Conservation (phyloP, 2,329 filamentous ascomycete species). For the Aureobasidium uvarum region DNA sequence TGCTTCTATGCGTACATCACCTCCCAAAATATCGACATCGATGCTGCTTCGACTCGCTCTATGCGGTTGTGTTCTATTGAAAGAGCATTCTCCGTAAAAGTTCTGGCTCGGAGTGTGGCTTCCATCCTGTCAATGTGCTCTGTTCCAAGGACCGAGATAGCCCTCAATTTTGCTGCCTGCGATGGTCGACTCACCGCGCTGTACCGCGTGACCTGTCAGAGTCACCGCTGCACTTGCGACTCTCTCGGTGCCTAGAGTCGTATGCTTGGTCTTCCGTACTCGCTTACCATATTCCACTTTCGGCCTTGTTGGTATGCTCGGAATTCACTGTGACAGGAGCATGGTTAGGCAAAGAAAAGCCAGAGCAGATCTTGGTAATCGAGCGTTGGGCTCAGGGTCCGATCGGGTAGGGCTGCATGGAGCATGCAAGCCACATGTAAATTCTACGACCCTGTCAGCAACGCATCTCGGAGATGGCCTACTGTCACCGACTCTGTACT, state of each 20-base stretch:
- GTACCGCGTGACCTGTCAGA: conserved; percentile 13
- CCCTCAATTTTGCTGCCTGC: conserved; percentile 3
- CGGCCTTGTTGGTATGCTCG: neutral
- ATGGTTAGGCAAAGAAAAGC: conserved; percentile 12
- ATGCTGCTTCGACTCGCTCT: neutral
- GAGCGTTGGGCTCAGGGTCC: conserved; percentile 14
- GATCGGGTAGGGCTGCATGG: conserved; percentile 21
- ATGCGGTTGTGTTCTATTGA: neutral
- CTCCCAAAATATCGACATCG: conserved; percentile 12
- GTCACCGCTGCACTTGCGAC: neutral
- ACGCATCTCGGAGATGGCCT: conserved; percentile 9
- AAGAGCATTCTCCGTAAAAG: neutral
- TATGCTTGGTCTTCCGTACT: neutral
- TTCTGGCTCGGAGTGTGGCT: neutral
- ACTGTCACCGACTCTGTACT: conserved; percentile 9
- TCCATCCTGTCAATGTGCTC: neutral
- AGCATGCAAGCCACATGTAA: conserved; percentile 15
- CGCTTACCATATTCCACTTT: conserved; percentile 14
- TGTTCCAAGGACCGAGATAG: neutral
- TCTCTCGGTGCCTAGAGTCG: neutral
- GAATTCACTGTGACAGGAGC: neutral
- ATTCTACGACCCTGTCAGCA: conserved; percentile 8
- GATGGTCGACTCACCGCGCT: conserved; percentile 8
- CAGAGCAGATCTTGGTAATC: conserved; percentile 22
- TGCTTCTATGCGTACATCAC: conserved; percentile 9